Evolutionary conservation across 257 asterid genomes (phyloP).

Genomic region (Ilex aquifolium): DNA sequence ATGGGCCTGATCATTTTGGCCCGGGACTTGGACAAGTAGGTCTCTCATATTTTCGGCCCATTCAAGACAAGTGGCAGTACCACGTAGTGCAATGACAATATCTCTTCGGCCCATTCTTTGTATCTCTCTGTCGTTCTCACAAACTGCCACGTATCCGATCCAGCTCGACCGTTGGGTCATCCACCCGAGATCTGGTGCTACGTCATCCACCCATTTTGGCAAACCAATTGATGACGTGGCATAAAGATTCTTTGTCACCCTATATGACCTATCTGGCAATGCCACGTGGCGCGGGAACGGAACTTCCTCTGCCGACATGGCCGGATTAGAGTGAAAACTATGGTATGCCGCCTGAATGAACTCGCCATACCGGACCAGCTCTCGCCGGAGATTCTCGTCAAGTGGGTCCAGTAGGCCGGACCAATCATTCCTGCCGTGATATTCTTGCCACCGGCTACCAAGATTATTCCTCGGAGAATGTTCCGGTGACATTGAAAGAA

Average conservation of each 20-base stretch:
- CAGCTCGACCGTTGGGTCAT: conserved; percentile 93
- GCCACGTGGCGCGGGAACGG: conserved; percentile 49
- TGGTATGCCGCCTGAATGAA: conserved; percentile 93
- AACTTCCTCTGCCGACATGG: conserved; percentile 34
- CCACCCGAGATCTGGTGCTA: conserved; percentile 91
- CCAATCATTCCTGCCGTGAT: conserved; percentile 84
- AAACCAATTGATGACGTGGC: conserved; percentile 76
- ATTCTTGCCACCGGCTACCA: conserved; percentile 68
- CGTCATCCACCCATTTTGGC: conserved; percentile 77
- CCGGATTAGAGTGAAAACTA: conserved; percentile 66
- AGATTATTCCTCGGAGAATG: conserved; percentile 72
- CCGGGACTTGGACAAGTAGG: conserved; percentile 41
- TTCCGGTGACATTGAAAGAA: conserved; percentile 55
- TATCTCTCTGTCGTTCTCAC: conserved; percentile 64
- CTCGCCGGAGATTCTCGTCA: conserved; percentile 92
- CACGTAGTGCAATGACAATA: conserved; percentile 76
- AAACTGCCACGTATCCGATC: conserved; percentile 85
- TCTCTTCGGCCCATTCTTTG: conserved; percentile 89
- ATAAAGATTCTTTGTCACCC: conserved; percentile 66
- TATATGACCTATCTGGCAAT: conserved; percentile 53
- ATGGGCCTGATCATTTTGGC: conserved; percentile 5
- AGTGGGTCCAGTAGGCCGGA: conserved; percentile 80
- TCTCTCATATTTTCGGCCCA: conserved; percentile 81
- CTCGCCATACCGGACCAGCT: conserved; percentile 77
- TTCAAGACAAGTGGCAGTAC: conserved; percentile 93